A percentile compares a stretch with the other conserved stretches of the same genome.
These are phyloP conservation scores for Ganoderma lucidum DNA, from an alignment of 1,284 basidiomycete genomes.

Conservation along the genomic window DNA sequence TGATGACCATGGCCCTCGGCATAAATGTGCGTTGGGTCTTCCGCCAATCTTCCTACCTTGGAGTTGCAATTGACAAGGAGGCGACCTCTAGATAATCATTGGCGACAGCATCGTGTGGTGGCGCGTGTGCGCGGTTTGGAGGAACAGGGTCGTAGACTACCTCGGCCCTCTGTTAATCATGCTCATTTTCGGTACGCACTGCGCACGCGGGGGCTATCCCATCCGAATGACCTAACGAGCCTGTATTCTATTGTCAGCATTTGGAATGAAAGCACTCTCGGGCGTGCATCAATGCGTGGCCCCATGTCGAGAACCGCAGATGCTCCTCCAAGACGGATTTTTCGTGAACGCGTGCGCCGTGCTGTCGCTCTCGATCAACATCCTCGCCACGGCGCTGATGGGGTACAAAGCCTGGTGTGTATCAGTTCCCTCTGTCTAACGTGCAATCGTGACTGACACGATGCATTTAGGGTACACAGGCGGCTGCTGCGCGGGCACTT, in stretches of 20 bases:
- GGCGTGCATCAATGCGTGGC: neutral
- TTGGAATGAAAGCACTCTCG: neutral
- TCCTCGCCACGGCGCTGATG: neutral
- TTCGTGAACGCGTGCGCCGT: neutral
- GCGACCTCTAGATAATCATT: neutral
- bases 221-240: neutral
- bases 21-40: neutral
- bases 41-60: neutral
- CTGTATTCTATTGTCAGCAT: neutral
- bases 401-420: conserved; percentile 6
- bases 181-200: neutral
- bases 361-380: neutral
- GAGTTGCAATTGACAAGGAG: neutral
- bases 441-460: neutral
- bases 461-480: neutral
- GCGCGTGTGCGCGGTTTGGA: neutral
- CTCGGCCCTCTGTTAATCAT: neutral
- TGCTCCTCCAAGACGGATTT: neutral
- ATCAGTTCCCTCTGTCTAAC: neutral
- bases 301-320: neutral
- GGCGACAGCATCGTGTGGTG: conserved; percentile 8
- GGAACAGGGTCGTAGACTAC: neutral
- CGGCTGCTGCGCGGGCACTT: conserved; percentile 3
- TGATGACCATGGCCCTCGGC: neutral
- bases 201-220: neutral